Evolutionary conservation across 306 rosid genomes (phyloP).

Genomic region (Crotalaria pallida): DNA sequence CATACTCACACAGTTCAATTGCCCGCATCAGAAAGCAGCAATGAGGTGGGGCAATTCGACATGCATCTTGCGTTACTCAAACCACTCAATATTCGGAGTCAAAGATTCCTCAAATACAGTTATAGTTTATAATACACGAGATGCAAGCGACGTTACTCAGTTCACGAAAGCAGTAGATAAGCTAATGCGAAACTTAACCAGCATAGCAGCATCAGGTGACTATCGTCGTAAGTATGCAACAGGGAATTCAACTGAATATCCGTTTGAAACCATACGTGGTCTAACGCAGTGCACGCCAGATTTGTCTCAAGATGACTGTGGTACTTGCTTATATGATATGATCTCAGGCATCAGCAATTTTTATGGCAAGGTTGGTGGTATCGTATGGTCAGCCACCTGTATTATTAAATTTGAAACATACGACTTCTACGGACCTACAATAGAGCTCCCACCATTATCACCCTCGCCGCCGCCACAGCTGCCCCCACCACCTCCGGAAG

Average conservation of each 20-base stretch:
- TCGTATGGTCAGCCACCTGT: conserved; percentile 6
- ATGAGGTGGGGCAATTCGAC: conserved; percentile 13
- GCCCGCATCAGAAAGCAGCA: conserved; percentile 44
- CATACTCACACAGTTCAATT: background rate
- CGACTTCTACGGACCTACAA: background rate
- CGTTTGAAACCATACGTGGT: background rate
- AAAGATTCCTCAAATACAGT: background rate
- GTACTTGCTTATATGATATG: background rate
- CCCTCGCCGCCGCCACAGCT: background rate
- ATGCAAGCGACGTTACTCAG: background rate
- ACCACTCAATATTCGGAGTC: background rate
- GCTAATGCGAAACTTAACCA: background rate
- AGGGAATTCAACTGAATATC: background rate
- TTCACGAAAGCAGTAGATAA: background rate
- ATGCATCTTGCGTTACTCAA: conserved; percentile 24
- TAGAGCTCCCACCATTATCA: background rate
- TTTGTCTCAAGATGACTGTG: conserved; percentile 14
- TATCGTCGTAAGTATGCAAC: conserved; percentile 12
- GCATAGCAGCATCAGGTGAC: background rate
- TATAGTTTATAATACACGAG: fast-evolving
- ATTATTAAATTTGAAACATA: background rate
- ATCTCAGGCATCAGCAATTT: background rate
- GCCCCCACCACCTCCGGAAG: background rate
- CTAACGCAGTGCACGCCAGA: conserved; percentile 35
- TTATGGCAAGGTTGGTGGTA: background rate